Evolutionary conservation across 164 flowering plant genomes (phyloP).

Genomic region (Annona cherimola): DNA sequence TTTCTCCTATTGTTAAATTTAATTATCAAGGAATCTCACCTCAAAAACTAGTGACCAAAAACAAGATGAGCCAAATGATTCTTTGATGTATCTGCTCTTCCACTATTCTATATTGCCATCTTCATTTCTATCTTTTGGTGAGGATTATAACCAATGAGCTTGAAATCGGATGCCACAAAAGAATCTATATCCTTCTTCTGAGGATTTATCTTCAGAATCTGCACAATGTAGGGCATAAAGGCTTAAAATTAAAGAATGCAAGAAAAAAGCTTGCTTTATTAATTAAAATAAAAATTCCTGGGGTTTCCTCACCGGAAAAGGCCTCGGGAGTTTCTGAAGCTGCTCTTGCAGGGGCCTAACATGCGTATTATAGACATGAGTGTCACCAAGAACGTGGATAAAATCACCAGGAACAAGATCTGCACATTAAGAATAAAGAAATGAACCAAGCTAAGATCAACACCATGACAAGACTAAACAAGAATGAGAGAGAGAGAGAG

Average conservation of each 20-base stretch:
- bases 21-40: neutral
- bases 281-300: neutral
- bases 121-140: conserved; percentile 85
- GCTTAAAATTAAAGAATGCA: neutral
- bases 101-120: conserved; percentile 59
- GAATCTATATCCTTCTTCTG: conserved; percentile 75
- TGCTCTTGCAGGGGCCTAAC: conserved; percentile 82
- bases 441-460: neutral
- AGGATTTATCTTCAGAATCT: conserved; percentile 78
- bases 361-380: conserved; percentile 85
- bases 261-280: neutral
- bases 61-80: neutral
- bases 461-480: neutral
- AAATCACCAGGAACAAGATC: conserved; percentile 90
- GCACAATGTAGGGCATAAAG: conserved; percentile 12
- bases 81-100: neutral
- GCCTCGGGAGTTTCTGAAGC: conserved; percentile 74
- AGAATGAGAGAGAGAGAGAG: neutral
- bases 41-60: neutral
- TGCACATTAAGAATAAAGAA: conserved; percentile 20
- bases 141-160: conserved; percentile 80
- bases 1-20: no score
- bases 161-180: conserved; percentile 68
- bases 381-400: conserved; percentile 84
- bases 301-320: conserved; percentile 62